Evolutionary conservation across 352 stramenopile genomes (phyloP).

Genomic region (Blastocystis sp.): DNA sequence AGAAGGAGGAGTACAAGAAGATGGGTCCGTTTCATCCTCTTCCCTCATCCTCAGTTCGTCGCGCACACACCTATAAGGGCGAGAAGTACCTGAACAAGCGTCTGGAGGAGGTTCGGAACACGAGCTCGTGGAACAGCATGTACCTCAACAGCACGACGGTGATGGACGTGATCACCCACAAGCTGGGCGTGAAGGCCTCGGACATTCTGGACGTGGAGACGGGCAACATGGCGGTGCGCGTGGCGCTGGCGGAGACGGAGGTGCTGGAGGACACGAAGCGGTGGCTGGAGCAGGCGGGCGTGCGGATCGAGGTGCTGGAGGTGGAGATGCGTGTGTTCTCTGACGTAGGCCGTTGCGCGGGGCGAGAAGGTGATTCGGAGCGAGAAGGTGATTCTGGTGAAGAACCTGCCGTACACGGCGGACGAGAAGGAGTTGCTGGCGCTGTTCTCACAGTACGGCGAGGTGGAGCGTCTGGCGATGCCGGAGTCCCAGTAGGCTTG

Average conservation of each 20-base stretch:
- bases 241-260: constrained; percentile 91
- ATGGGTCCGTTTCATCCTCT: constrained; percentile 25
- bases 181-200: constrained; percentile 76
- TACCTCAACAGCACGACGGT: constrained; percentile 78
- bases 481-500: constrained; percentile 71
- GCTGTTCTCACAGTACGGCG: constrained; percentile 81
- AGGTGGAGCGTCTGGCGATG: constrained; percentile 73
- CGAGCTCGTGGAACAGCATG: constrained; percentile 84
- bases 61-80: constrained; percentile 64
- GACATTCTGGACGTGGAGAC: constrained; percentile 85
- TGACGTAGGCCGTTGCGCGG: constrained; percentile 58
- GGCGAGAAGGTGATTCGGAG: constrained; percentile 73
- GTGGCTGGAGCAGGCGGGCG: constrained; percentile 82
- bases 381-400: constrained; percentile 85
- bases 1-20: constrained; percentile 62
- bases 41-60: neutral
- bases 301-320: constrained; percentile 84
- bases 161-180: constrained; percentile 65
- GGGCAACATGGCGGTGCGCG: constrained; percentile 87
- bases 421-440: constrained; percentile 81
- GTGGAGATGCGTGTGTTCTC: constrained; percentile 61
- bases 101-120: constrained; percentile 67
- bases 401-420: constrained; percentile 90
- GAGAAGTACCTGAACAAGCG: constrained; percentile 72
- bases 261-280: constrained; percentile 92